Conservation (phyloP, 148 eudicot genomes). For the Camellia sinensis region DNA sequence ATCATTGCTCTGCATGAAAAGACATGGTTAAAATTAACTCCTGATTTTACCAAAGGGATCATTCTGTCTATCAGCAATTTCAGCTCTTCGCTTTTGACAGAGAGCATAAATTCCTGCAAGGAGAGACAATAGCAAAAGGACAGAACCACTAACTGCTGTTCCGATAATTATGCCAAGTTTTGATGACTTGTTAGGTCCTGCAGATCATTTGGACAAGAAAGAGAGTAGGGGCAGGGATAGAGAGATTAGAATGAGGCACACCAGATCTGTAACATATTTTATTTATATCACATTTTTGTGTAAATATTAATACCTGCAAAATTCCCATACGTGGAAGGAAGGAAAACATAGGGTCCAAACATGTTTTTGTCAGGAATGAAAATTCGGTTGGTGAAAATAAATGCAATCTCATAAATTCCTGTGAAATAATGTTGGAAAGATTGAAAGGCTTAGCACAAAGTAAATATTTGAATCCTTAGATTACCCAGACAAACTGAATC, state of each 20-base stretch:
- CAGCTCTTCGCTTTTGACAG: slow-evolving; percentile 56
- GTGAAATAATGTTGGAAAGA: slow-evolving; percentile 66
- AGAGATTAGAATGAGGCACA: neutral
- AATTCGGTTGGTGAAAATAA: slow-evolving; percentile 58
- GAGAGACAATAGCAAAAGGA: slow-evolving; percentile 42
- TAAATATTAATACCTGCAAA: slow-evolving; percentile 35
- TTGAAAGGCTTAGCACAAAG: slow-evolving; percentile 40
- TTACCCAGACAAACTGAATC: slow-evolving; percentile 60
- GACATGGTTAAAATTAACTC: neutral
- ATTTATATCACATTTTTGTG: no score
- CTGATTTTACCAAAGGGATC: slow-evolving; percentile 55
- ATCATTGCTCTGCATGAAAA: no score
- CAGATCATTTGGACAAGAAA: slow-evolving; percentile 10
- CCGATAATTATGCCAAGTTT: slow-evolving; percentile 42
- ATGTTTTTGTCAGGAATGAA: slow-evolving; percentile 47
- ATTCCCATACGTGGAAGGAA: slow-evolving; percentile 30
- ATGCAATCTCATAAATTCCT: slow-evolving; percentile 50
- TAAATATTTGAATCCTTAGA: slow-evolving; percentile 34
- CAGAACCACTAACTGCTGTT: slow-evolving; percentile 40
- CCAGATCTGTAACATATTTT: slow-evolving; percentile 6
- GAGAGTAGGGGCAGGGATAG: no score
- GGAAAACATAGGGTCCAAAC: slow-evolving; percentile 67
- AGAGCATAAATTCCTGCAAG: slow-evolving; percentile 58
- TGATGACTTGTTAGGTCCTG: slow-evolving; percentile 28
- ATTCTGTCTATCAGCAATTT: slow-evolving; percentile 43